These are phyloP conservation scores for Pisolithus orientalis DNA, from an alignment of 768 basidiomycete genomes.

Conservation along the genomic window DNA sequence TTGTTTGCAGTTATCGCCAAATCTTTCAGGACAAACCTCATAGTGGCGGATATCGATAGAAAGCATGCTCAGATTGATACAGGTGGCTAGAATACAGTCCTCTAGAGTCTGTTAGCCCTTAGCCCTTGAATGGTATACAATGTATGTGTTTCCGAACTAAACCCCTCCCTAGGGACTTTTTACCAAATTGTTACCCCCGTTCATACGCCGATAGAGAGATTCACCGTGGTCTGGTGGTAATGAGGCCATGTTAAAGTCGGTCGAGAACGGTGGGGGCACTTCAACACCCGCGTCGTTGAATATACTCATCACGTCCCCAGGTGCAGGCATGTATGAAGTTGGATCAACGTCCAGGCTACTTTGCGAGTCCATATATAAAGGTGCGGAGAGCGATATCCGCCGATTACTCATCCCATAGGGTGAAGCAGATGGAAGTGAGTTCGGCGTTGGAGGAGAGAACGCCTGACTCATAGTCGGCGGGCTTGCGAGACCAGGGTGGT, in stretches of 20 bases:
- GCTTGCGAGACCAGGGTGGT: constrained; percentile 26
- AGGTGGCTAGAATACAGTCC: constrained; percentile 2
- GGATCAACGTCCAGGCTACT: constrained; percentile 44
- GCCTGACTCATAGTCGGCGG: constrained; percentile 17
- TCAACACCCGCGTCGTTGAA: constrained; percentile 42
- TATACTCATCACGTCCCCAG: constrained; percentile 56
- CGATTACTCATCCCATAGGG: constrained; percentile 22
- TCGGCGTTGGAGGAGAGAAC: constrained; percentile 17
- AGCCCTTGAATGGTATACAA: constrained; percentile 13
- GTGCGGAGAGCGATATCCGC: constrained; percentile 17
- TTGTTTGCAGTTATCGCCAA: not conserved
- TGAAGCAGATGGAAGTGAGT: constrained; percentile 8
- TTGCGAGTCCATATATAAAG: constrained; percentile 24
- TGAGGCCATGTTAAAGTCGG: constrained; percentile 26
- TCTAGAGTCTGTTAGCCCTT: constrained; percentile 3
- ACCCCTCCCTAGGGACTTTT: constrained; percentile 18
- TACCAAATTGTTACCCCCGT: constrained; percentile 16
- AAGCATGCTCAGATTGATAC: constrained; percentile 4
- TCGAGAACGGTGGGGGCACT: constrained; percentile 26
- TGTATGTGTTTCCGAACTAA: not conserved
- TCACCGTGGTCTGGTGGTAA: constrained; percentile 22
- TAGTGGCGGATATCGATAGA: not conserved
- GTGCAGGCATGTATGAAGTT: constrained; percentile 45
- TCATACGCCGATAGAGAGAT: constrained; percentile 21
- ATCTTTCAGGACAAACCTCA: not conserved